Evolutionary conservation across 345 rosid species (phyloP), one percentile per base, ranked within the genome.

Genomic region (Sonneratia caseolaris): DNA sequence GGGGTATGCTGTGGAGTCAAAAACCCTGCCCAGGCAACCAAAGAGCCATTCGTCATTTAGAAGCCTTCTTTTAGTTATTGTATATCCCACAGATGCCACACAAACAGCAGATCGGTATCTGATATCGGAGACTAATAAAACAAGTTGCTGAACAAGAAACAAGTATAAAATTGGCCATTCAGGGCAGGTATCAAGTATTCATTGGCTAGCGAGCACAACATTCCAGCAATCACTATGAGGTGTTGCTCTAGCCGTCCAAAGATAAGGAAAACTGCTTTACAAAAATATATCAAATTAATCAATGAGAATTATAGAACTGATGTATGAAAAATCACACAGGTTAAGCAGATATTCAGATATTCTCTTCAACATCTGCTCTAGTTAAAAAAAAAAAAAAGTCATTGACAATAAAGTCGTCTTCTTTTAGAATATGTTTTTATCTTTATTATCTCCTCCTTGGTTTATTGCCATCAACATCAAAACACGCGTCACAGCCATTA

Each of bases 11-110:
- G 79, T 73, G 47, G 82, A 75, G 77, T 85, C 86, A 59, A 87
- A 85, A 61, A 79, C 84, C 87, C 96, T 93, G 78, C 19, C 68
- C 24, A 42, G 47, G 49, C 67, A 68, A 62, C 72, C 62, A n/a
- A 27, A 24, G 35, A 59, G 12, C 64, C 36, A n/a, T n/a, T 24
- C 64, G 18, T 18, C n/a, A 59, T 24, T 24, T 22, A 14, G 12
- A 59, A 59, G 2, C 36, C 7, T 59, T 11, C 2, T n/a, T 57
- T 19, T 5, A 7, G 24, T 59, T 59, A 59, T 59, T 3, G 0
- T 21, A 59, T 36, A 59, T 18, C 19, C 18, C 22, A 18, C 22
- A 2, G n/a, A 15, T 51, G 13, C 57, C 21, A 53, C 22, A 19
- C 32, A 27, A 27, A 27, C 32, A 27, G 32, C 32, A 5, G 59